Conservation (phyloP, 179 eudicot species). For the Spinacia oleracea region DNA sequence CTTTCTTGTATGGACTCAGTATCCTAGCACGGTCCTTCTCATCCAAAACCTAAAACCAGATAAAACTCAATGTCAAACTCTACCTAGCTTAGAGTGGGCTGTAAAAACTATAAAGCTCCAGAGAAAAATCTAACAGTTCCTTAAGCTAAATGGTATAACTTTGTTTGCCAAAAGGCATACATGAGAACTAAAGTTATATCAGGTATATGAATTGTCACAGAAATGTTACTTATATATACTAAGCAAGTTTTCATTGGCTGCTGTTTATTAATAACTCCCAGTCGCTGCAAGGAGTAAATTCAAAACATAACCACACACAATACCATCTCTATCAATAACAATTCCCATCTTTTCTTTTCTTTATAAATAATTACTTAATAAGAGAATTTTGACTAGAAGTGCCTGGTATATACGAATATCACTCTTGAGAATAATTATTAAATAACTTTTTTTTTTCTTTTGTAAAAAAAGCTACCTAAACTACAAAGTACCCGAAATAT, state of each 20-base stretch:
- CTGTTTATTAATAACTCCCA: not conserved
- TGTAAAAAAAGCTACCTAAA: no score
- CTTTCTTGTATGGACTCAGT: conserved; percentile 57
- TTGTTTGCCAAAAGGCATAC: not conserved
- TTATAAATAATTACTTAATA: no score
- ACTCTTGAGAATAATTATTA: no score
- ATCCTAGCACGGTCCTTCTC: conserved; percentile 52
- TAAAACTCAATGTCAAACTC: not conserved
- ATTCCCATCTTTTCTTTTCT: not conserved
- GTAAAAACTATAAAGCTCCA: not conserved
- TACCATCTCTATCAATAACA: not conserved
- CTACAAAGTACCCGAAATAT: not conserved
- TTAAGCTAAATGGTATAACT: not conserved
- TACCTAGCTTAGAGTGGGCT: not conserved
- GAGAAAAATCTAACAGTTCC: not conserved
- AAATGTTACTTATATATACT: not conserved
- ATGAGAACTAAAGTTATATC: not conserved
- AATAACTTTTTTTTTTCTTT: no score
- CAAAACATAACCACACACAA: not conserved
- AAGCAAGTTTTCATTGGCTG: not conserved
- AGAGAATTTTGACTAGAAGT: no score
- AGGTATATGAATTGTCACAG: not conserved
- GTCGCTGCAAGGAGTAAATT: not conserved
- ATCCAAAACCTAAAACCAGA: conserved; percentile 48
- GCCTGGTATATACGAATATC: no score